Evolutionary conservation across 1,284 basidiomycete genomes (phyloP).

Genomic region (Fomitopsis pinicola): DNA sequence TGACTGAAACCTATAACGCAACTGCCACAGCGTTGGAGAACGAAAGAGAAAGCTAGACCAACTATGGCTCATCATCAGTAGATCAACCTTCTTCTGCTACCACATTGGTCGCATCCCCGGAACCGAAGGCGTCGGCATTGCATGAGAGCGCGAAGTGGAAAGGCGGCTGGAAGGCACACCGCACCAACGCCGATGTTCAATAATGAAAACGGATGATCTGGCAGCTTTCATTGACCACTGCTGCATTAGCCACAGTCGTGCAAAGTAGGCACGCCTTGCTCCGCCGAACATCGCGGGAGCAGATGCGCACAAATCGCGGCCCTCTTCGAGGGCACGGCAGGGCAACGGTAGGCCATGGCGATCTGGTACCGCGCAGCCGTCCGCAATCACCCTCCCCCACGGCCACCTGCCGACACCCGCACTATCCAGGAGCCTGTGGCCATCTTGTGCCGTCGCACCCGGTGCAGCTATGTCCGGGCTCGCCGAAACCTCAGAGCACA

Average conservation of each 20-base stretch:
- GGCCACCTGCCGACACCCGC: too few species aligned
- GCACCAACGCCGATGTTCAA: constrained; percentile 79
- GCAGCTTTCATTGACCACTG: constrained; percentile 48
- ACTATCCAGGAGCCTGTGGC: too few species aligned
- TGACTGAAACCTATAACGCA: constrained; percentile 49
- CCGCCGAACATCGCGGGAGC: too few species aligned
- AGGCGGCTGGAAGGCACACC: constrained; percentile 75
- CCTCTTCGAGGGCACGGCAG: too few species aligned
- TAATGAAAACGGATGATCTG: constrained; percentile 79
- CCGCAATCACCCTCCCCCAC: too few species aligned
- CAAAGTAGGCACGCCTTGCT: too few species aligned
- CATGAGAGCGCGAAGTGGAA: constrained; percentile 59
- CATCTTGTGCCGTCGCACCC: too few species aligned
- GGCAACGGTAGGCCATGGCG: too few species aligned
- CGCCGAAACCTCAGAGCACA: too few species aligned
- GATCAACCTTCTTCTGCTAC: constrained; percentile 41
- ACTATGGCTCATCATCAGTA: constrained; percentile 86
- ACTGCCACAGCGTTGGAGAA: neutral
- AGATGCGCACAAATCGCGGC: too few species aligned
- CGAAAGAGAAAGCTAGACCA: constrained; percentile 22
- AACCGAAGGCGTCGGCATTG: constrained; percentile 19
- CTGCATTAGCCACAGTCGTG: neutral
- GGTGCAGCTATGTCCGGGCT: too few species aligned
- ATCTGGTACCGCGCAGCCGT: too few species aligned
- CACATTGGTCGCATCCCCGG: constrained; percentile 19